phyloP scores from a whole-genome alignment of 2,329 filamentous ascomycete genomes.

The Phaeosphaeriaceae sp. region DNA sequence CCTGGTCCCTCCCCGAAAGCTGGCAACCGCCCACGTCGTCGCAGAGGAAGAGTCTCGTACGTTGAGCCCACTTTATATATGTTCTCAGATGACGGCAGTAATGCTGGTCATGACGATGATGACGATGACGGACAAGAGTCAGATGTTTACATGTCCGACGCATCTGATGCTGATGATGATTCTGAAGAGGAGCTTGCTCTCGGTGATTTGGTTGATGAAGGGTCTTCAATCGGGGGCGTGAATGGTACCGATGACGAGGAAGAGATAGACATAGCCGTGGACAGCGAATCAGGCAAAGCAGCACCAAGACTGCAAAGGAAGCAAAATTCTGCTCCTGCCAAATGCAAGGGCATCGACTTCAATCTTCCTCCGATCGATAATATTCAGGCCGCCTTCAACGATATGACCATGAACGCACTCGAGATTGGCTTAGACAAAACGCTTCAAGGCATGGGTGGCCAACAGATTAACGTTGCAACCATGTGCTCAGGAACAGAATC shows the following conservation, averaged over 20 bases:
- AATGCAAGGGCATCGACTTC: slow-evolving; percentile 36
- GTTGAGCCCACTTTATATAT: slow-evolving; percentile 9
- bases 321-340: neutral
- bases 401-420: slow-evolving; percentile 53
- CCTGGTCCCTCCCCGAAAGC: neutral
- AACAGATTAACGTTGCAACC: slow-evolving; percentile 66
- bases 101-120: slow-evolving; percentile 8
- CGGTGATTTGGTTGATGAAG: neutral
- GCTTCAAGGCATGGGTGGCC: slow-evolving; percentile 42
- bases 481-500: slow-evolving; percentile 82
- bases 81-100: neutral
- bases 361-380: slow-evolving; percentile 55
- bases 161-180: slow-evolving; percentile 7
- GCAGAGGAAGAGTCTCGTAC: slow-evolving; percentile 18
- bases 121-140: slow-evolving; percentile 11
- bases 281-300: neutral
- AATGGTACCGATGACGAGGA: slow-evolving; percentile 9
- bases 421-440: slow-evolving; percentile 43
- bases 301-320: neutral
- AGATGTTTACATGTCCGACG: slow-evolving; percentile 1
- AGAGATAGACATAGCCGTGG: neutral
- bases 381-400: slow-evolving; percentile 58
- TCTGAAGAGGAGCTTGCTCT: neutral
- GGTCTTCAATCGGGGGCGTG: neutral
- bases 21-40: slow-evolving; percentile 13